phyloP scores from a whole-genome alignment of 345 rosid species.

The Abelmoschus esculentus region DNA sequence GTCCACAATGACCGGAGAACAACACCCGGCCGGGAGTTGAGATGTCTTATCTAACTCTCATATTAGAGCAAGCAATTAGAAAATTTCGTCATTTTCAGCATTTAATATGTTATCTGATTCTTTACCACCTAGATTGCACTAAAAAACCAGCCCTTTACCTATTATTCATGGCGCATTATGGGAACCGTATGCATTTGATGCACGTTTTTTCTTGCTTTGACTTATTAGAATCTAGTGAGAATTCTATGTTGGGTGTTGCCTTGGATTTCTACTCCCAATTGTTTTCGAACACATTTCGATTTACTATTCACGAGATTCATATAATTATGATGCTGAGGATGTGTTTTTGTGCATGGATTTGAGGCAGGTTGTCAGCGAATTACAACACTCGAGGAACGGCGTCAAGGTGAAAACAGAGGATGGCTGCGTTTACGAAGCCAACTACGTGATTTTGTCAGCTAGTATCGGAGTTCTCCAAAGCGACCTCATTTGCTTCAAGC shows the following conservation, averaged over 20 bases:
- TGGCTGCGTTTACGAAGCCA: constrained; percentile 79
- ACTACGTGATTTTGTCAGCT: constrained; percentile 78
- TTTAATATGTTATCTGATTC: constrained; percentile 23
- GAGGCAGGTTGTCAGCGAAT: constrained; percentile 84
- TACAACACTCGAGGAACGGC: constrained; percentile 83
- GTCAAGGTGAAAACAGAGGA: constrained; percentile 81
- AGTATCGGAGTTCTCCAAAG: constrained; percentile 96
- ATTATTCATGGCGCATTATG: neutral
- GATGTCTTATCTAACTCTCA: constrained; percentile 35
- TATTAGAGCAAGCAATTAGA: constrained; percentile 20
- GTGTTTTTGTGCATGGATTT: constrained; percentile 29
- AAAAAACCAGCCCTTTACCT: neutral
- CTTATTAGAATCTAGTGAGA: constrained; percentile 20
- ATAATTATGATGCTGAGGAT: neutral
- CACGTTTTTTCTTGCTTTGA: constrained; percentile 39
- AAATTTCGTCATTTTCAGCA: constrained; percentile 35
- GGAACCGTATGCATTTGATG: constrained; percentile 11
- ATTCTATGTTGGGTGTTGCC: neutral
- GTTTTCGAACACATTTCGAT: too few species aligned
- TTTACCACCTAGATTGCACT: neutral
- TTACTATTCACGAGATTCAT: too few species aligned
- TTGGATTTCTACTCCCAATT: constrained; percentile 2
- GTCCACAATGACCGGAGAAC: constrained; percentile 22
- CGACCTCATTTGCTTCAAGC: constrained; percentile 71
- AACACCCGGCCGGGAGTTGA: constrained; percentile 22